These are phyloP conservation scores for Avicennia marina DNA, from an alignment of 257 asterid genomes.

Conservation along the genomic window DNA sequence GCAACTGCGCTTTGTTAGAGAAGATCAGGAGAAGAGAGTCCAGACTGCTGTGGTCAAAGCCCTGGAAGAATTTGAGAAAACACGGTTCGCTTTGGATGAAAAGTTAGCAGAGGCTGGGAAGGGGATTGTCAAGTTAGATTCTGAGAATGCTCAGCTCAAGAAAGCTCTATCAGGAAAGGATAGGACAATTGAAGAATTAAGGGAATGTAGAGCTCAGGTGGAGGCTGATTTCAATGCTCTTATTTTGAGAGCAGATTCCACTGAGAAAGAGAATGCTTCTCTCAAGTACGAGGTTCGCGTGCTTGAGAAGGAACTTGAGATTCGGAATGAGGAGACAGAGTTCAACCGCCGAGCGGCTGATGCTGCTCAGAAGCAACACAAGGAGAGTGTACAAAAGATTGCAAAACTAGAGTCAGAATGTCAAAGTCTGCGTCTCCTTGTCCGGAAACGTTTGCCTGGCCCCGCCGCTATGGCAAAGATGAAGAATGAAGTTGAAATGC, in stretches of 20 bases:
- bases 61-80: slow-evolving; percentile 49
- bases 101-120: slow-evolving; percentile 44
- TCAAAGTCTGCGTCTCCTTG: slow-evolving; percentile 66
- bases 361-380: slow-evolving; percentile 49
- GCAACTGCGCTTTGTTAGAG: slow-evolving; percentile 60
- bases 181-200: slow-evolving; percentile 45
- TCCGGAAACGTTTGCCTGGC: slow-evolving; percentile 68
- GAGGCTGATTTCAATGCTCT: slow-evolving; percentile 52
- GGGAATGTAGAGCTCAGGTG: slow-evolving; percentile 30
- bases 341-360: slow-evolving; percentile 60
- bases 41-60: slow-evolving; percentile 47
- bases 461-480: slow-evolving; percentile 65
- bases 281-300: slow-evolving; percentile 67
- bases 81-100: slow-evolving; percentile 28
- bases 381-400: slow-evolving; percentile 52
- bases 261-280: slow-evolving; percentile 64
- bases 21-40: slow-evolving; percentile 62
- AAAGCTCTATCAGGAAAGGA: slow-evolving; percentile 57
- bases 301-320: slow-evolving; percentile 75
- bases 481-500: slow-evolving; percentile 62
- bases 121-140: slow-evolving; percentile 37
- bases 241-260: slow-evolving; percentile 45
- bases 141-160: slow-evolving; percentile 55
- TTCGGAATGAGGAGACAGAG: slow-evolving; percentile 71
- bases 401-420: slow-evolving; percentile 71